Evolutionary conservation across 805 yeast species (phyloP).

Genomic region (Wickerhamomyces bovis): DNA sequence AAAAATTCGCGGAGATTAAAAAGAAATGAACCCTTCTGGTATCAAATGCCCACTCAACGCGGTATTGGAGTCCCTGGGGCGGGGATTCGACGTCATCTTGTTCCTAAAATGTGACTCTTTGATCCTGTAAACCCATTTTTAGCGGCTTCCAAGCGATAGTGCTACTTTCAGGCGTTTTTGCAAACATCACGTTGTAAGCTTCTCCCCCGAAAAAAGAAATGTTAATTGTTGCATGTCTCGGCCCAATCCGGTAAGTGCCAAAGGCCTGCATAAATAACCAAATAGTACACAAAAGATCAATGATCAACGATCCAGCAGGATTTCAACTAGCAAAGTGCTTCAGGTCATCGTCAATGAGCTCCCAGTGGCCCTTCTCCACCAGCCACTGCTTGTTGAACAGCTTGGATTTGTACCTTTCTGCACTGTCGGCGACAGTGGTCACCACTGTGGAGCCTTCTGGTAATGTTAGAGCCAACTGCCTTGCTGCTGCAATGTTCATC

Average conservation of each 20-base stretch:
- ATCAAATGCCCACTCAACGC: not conserved
- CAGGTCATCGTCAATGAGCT: slow-evolving; percentile 15
- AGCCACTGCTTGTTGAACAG: slow-evolving; percentile 18
- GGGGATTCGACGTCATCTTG: not conserved
- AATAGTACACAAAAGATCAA: not conserved
- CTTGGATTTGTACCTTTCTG: slow-evolving; percentile 20
- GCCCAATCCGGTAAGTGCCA: not conserved
- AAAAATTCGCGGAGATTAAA: not conserved
- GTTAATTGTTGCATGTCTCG: not conserved
- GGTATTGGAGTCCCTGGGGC: not conserved
- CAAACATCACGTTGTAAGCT: no score
- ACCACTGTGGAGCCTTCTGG: slow-evolving; percentile 24
- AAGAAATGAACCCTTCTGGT: not conserved
- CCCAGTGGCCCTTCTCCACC: slow-evolving; percentile 16
- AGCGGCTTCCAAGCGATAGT: no score
- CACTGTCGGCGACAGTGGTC: slow-evolving; percentile 21
- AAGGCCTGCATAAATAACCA: not conserved
- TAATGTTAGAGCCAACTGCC: slow-evolving; percentile 13
- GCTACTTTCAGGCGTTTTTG: no score
- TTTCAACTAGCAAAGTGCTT: slow-evolving; percentile 11
- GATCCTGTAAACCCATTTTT: no score
- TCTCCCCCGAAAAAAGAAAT: not conserved
- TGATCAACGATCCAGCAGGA: not conserved
- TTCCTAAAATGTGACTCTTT: no score
- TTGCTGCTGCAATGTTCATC: slow-evolving; percentile 20